Evolutionary conservation across 2,329 filamentous ascomycete species (phyloP), one percentile per base, ranked within the genome.

Genomic region (Calonectria hongkongensis): DNA sequence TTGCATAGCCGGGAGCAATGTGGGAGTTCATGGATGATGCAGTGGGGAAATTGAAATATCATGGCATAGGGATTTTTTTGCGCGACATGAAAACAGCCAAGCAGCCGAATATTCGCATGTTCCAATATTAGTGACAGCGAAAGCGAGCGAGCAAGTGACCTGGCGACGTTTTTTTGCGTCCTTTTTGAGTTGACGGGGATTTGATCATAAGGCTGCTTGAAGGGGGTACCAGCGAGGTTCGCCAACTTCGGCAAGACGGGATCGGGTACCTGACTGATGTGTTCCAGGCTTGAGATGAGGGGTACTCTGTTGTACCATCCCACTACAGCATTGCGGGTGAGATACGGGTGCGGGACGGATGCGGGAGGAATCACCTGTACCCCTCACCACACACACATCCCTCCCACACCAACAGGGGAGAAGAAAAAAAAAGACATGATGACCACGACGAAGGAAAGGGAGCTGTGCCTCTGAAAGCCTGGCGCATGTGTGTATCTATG

Each of bases 1-100:
- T 66, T 74, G 72, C 72, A 76, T 75, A 64, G 74, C 36, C 28
- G 43, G 48, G n/a, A 16, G 43, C 25, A 60, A 66, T 50, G 65
- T 66, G 50, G 48, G 43, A 48, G 33, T 50, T 58, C 25, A 70
- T 58, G 62, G 62, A 47, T 9, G 25, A 33, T 30, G 27, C 16
- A n/a, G 15, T 28, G 51, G 47, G 54, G 54, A 36, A 41, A 41
- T 41, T 27, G 54, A 41, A 60, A 33, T 43, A 28, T 39, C 21
- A 69, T 71, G 43, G 43, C 45, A 48, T 48, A 48, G n/a, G 45
- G n/a, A 13, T 25, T 48, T 48, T 48, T 9, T 36, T 10, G 45
- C 10, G 45, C 45, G 9, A 48, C n/a, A 48, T n/a, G 41, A 48
- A 48, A n/a, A 10, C 45, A n/a, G 21, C 21, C 18, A 48, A 48